Base-by-base conservation (phyloP, 768 basidiomycete species). In the Leccinum uliginosum region DNA sequence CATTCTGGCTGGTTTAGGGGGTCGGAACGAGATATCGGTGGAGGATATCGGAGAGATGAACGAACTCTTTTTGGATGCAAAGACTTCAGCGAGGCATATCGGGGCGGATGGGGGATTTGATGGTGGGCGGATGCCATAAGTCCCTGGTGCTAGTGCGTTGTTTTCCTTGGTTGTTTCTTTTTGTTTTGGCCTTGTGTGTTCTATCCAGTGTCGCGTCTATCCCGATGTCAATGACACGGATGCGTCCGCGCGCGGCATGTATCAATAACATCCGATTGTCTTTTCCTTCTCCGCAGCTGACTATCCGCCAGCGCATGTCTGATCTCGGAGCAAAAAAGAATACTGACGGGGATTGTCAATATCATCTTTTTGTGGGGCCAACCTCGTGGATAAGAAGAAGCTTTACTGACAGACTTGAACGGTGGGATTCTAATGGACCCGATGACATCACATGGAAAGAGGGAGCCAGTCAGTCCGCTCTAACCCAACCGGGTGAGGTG, bases 1-100 rank as follows among this genome's bases (percentile, higher is more conserved):
- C 21, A 95, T 98, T 66, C 80, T 98, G 4, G 87, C 94, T 3
- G 75, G 78, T 34, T 73, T 94, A 29, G 82, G 80, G 0, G 94
- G 95, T 3, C 85, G 93, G 57, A 79, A 73, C 32, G 87, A 93
- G 65, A 92, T 98, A 55, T 83, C 85, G 59, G 73, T 86, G 3
- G 93, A 98, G 61, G 97, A 99, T 71, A 85, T 98, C 50, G 80
- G 81, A 32, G 94, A 98, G 79, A 93, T 97, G 87, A 87, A 87
- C 61, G 91, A 92, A 67, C 76, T 99, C 30, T 99, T 99, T 79
- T 77, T 98, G 65, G 95, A 98, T 71, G 93, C 96, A 19, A 96
- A 94, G 69, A 86, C 89, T 0, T 82, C 80, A 55, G 86, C 86
- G n/a, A 67, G 71, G 23, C 76, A 80, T 59, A 83, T 85, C 34